phyloP scores from a whole-genome alignment of 495 filamentous ascomycete species.

The Antarctomyces pellizariae region DNA sequence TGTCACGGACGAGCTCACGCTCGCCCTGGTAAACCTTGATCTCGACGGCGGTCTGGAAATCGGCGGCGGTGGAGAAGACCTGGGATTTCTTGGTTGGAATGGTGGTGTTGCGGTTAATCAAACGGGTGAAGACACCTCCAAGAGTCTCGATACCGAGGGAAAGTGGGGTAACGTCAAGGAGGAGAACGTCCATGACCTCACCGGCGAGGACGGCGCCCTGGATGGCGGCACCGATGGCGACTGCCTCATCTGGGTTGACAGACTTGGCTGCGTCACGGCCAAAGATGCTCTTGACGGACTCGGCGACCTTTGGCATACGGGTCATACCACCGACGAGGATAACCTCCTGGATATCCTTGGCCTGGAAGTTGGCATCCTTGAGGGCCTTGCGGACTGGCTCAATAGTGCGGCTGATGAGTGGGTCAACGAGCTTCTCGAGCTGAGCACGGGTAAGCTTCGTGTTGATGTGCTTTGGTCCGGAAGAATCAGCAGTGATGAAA shows the following conservation, averaged over 20 bases:
- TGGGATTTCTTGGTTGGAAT: constrained; percentile 99
- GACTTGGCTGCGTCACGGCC: constrained; percentile 96
- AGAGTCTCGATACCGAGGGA: constrained; percentile 99
- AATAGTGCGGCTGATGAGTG: constrained; percentile 62
- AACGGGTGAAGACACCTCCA: constrained; percentile 94
- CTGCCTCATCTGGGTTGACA: constrained; percentile 97
- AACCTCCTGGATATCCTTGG: constrained; percentile 94
- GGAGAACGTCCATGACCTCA: constrained; percentile 87
- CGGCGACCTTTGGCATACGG: constrained; percentile 97
- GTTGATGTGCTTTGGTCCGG: constrained; percentile 96
- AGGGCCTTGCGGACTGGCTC: constrained; percentile 94
- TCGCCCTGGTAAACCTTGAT: constrained; percentile 99
- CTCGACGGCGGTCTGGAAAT: constrained; percentile 98
- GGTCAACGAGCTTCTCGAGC: constrained; percentile 83
- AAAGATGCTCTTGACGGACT: constrained; percentile 94
- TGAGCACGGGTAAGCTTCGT: constrained; percentile 77
- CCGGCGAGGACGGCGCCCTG: constrained; percentile 93
- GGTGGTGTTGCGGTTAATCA: constrained; percentile 99
- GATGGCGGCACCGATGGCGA: constrained; percentile 93
- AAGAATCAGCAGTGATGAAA: constrained; percentile 92
- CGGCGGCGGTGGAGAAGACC: constrained; percentile 92
- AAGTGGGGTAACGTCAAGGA: constrained; percentile 91
- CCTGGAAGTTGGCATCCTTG: constrained; percentile 84
- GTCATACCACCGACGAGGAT: constrained; percentile 99
- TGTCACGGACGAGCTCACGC: constrained; percentile 97